These are phyloP conservation scores for Daldinia sp. DNA, from an alignment of 2,329 filamentous ascomycete genomes.

Conservation along the genomic window DNA sequence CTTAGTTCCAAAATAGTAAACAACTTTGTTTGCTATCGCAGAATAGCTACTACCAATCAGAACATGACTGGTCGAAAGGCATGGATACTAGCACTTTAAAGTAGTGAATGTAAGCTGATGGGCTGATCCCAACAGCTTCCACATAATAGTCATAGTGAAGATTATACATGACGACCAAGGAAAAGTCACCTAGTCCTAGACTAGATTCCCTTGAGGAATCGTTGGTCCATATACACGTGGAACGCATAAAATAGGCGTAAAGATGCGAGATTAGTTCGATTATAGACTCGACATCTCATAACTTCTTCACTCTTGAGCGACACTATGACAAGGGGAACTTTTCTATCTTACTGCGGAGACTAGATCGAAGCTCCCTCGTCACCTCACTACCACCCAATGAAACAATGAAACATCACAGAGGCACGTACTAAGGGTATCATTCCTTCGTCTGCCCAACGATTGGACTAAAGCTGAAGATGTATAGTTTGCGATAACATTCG, in stretches of 20 bases:
- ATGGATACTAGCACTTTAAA: no score
- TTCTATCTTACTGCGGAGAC: not conserved
- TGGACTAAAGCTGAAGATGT: constrained; percentile 6
- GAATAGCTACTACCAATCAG: not conserved
- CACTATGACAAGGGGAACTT: not conserved
- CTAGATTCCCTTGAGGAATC: not conserved
- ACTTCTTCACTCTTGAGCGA: not conserved
- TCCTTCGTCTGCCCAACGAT: no score
- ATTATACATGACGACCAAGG: not conserved
- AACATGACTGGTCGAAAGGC: not conserved
- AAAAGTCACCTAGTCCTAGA: not conserved
- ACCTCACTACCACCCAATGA: not conserved
- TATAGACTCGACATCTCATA: not conserved
- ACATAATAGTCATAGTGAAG: not conserved
- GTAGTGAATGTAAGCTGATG: not conserved
- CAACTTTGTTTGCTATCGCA: not conserved
- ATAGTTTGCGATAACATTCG: not conserved
- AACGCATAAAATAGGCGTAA: no score
- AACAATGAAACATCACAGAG: not conserved
- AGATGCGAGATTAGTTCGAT: no score
- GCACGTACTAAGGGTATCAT: no score
- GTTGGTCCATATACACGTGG: no score
- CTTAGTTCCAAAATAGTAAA: not conserved
- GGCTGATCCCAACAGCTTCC: not conserved
- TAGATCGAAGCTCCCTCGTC: not conserved